phyloP scores from a whole-genome alignment of 768 basidiomycete genomes.

The Nidularia sp. region DNA sequence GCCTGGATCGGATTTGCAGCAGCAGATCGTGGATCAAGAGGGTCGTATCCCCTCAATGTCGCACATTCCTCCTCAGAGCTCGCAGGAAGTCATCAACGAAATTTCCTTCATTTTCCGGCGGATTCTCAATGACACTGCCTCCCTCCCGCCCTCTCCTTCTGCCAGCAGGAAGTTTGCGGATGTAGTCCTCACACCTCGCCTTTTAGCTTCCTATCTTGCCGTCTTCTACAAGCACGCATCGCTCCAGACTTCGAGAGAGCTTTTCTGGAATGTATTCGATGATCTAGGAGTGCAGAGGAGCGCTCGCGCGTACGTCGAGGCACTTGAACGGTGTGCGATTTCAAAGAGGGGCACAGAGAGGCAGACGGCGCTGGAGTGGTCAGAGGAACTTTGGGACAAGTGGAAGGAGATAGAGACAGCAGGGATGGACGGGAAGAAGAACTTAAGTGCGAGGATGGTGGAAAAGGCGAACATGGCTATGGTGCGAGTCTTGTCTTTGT shows the following conservation, averaged over 20 bases:
- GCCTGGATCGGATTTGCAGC: neutral
- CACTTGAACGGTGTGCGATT: conserved; percentile 61
- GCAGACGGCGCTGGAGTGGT: conserved; percentile 44
- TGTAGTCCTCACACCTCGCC: conserved; percentile 54
- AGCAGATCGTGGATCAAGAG: conserved; percentile 2
- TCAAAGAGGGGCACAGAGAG: conserved; percentile 41
- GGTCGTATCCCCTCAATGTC: conserved; percentile 28
- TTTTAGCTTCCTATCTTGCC: conserved; percentile 79
- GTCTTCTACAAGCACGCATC: conserved; percentile 59
- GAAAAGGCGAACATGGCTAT: conserved; percentile 69
- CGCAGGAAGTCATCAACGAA: conserved; percentile 70
- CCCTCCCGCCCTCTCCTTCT: conserved; percentile 3
- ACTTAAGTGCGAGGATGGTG: conserved; percentile 41
- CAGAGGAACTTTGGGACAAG: conserved; percentile 59
- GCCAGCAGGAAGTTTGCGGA: conserved; percentile 40
- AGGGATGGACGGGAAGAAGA: conserved; percentile 21
- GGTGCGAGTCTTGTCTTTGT: conserved; percentile 66
- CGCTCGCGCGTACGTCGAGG: conserved; percentile 56
- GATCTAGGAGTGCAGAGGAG: conserved; percentile 38
- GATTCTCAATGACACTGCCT: conserved; percentile 42
- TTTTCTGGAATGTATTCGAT: conserved; percentile 50
- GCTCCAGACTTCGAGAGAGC: conserved; percentile 41
- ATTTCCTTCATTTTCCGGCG: conserved; percentile 59
- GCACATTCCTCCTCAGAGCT: conserved; percentile 68
- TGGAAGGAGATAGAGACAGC: conserved; percentile 51